A percentile compares a stretch with the other conserved stretches of the same genome.
Evolutionary conservation across 768 basidiomycete species (phyloP).

Genomic region (Suillus ampliporus): DNA sequence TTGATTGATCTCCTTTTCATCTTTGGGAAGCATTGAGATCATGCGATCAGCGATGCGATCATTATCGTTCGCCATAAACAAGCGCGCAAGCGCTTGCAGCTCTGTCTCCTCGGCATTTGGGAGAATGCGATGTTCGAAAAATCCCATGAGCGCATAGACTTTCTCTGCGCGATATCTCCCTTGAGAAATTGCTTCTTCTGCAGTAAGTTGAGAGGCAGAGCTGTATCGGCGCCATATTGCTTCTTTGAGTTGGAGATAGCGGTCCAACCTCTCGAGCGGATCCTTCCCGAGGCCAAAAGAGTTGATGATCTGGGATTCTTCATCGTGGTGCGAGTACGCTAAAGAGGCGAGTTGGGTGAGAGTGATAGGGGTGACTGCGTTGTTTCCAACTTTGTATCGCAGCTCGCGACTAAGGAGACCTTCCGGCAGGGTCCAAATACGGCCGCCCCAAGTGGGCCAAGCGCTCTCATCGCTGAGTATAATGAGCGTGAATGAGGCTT

Average conservation of each 20-base stretch:
- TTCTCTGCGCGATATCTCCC: constrained; percentile 21
- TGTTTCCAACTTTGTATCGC: constrained; percentile 19
- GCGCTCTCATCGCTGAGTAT: constrained; percentile 19
- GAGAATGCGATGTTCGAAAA: constrained; percentile 31
- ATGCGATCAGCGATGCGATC: constrained; percentile 29
- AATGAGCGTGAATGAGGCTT: constrained; percentile 31
- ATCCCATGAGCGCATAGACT: constrained; percentile 33
- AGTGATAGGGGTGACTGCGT: constrained; percentile 21
- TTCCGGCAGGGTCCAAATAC: constrained; percentile 32
- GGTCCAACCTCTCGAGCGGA: constrained; percentile 30
- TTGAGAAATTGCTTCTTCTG: too few relatives aligned
- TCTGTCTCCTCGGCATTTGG: constrained; percentile 23
- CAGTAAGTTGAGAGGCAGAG: too few relatives aligned
- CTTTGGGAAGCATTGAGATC: constrained; percentile 24
- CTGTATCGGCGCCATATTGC: constrained; percentile 27
- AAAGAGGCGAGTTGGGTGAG: constrained; percentile 30
- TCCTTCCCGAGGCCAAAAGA: constrained; percentile 23
- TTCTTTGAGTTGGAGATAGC: constrained; percentile 24
- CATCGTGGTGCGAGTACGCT: constrained; percentile 20
- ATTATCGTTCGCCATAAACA: constrained; percentile 32
- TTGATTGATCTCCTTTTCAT: neutral
- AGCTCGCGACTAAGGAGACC: constrained; percentile 28
- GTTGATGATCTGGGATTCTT: constrained; percentile 30
- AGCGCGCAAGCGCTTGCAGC: constrained; percentile 26
- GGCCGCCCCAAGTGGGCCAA: constrained; percentile 27